Evolutionary conservation across 495 filamentous ascomycete genomes (phyloP).

Genomic region (Neurospora discreta): DNA sequence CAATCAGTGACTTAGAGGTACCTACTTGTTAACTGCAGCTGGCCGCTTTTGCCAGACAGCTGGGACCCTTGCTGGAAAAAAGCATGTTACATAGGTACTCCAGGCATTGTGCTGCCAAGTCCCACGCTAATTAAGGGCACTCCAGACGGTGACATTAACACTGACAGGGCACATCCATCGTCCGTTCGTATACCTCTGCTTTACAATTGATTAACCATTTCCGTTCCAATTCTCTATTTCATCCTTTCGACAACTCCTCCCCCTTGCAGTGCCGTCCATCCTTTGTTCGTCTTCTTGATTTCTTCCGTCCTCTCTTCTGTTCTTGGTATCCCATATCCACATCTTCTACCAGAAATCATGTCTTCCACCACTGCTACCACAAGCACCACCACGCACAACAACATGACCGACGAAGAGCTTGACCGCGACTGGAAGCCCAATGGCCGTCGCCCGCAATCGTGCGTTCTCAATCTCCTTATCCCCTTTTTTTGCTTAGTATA

Average conservation of each 20-base stretch:
- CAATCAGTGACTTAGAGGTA: too few species aligned
- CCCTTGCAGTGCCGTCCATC: not conserved
- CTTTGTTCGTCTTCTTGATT: slow-evolving; percentile 8
- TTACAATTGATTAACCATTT: not conserved
- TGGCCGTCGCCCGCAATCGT: slow-evolving; percentile 70
- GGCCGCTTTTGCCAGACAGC: slow-evolving; percentile 9
- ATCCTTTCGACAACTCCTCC: slow-evolving; percentile 1
- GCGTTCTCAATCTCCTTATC: slow-evolving; percentile 26
- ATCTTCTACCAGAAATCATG: not conserved
- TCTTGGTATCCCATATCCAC: not conserved
- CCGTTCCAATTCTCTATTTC: not conserved
- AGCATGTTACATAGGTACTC: not conserved
- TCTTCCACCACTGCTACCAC: not conserved
- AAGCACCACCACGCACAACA: slow-evolving; percentile 16
- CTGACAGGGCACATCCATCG: not conserved
- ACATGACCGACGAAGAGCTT: slow-evolving; percentile 49
- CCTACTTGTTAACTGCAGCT: not conserved
- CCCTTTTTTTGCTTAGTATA: not conserved
- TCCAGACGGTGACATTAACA: not conserved
- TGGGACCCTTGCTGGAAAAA: slow-evolving; percentile 2
- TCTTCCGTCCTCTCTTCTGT: slow-evolving; percentile 25
- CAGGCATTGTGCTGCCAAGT: not conserved
- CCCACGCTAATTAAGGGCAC: not conserved
- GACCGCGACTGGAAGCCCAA: slow-evolving; percentile 69
- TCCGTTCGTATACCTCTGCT: not conserved